Conservation (phyloP, 495 filamentous ascomycete genomes). For the Neurospora sp. region DNA sequence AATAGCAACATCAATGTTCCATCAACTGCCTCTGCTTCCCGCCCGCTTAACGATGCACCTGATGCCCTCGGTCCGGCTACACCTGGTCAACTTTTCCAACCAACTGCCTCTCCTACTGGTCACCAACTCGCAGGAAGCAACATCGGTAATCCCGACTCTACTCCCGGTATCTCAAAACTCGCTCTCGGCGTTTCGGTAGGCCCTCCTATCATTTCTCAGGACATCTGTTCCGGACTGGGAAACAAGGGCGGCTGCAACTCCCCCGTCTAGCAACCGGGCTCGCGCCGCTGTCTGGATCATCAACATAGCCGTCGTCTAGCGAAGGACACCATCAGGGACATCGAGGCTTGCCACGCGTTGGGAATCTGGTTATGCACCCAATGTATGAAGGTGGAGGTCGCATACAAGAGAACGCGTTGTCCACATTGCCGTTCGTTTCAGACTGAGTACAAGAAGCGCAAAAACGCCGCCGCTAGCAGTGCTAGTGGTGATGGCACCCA, state of each 20-base stretch:
- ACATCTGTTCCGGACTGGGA: fast-evolving
- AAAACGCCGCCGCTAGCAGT: neutral
- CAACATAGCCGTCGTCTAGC: neutral
- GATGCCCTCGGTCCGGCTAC: neutral
- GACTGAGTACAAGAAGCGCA: too few species aligned
- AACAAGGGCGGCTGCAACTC: neutral
- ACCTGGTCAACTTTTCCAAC: neutral
- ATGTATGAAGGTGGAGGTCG: neutral
- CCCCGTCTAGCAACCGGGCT: neutral
- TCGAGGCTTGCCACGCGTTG: neutral
- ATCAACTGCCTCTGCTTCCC: neutral
- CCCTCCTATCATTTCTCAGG: neutral
- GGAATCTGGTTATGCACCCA: neutral
- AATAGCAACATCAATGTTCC: neutral
- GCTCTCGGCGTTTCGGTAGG: neutral
- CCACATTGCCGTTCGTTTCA: too few species aligned
- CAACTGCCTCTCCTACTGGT: neutral
- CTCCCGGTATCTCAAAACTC: neutral
- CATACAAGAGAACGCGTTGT: too few species aligned
- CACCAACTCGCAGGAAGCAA: neutral
- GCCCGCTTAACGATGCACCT: neutral
- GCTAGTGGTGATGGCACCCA: neutral
- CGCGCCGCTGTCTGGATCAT: neutral
- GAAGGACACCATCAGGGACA: neutral
- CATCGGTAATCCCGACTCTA: neutral